These are phyloP conservation scores for Dactylellina sp. DNA, from an alignment of 2,329 filamentous ascomycete genomes.

Conservation along the genomic window DNA sequence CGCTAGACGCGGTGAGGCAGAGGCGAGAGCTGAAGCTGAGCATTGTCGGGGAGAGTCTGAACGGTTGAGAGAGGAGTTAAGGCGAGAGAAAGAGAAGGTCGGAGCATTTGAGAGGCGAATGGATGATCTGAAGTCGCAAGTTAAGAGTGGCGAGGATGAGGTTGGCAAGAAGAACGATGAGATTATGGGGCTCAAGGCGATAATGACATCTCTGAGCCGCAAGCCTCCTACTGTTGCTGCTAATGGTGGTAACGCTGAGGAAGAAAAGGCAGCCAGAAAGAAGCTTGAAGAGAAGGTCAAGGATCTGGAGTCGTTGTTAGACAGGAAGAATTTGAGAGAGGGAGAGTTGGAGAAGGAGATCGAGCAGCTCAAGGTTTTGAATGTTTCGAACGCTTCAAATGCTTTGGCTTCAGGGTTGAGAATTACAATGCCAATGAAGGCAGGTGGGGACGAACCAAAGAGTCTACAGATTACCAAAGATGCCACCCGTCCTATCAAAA, in stretches of 20 bases:
- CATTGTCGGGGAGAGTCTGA: constrained; percentile 96
- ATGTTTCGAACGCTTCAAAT: not conserved
- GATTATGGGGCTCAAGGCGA: constrained; percentile 94
- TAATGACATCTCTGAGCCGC: constrained; percentile 93
- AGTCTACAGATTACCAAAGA: constrained; percentile 34
- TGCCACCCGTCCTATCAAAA: not conserved
- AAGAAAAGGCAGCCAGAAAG: constrained; percentile 73
- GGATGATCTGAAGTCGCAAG: constrained; percentile 61
- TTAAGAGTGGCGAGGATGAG: constrained; percentile 66
- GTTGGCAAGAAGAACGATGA: constrained; percentile 96
- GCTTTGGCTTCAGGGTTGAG: constrained; percentile 23
- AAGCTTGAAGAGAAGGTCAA: constrained; percentile 83
- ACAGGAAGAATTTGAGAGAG: constrained; percentile 79
- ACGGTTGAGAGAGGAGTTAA: constrained; percentile 85
- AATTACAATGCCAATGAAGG: constrained; percentile 44
- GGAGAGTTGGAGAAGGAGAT: constrained; percentile 88
- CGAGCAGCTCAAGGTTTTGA: constrained; percentile 68
- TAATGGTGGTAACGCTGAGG: constrained; percentile 66
- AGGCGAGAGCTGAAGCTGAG: constrained; percentile 94
- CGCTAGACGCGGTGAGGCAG: constrained; percentile 90
- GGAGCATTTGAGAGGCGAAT: constrained; percentile 68
- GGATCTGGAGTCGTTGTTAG: constrained; percentile 78
- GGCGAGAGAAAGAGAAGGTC: constrained; percentile 86
- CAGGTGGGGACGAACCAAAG: constrained; percentile 36
- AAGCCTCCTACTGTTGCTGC: constrained; percentile 65